Evolutionary conservation across 2,329 filamentous ascomycete species (phyloP), one percentile per base, ranked within the genome.

Genomic region (Pseudocercospora vitis): DNA sequence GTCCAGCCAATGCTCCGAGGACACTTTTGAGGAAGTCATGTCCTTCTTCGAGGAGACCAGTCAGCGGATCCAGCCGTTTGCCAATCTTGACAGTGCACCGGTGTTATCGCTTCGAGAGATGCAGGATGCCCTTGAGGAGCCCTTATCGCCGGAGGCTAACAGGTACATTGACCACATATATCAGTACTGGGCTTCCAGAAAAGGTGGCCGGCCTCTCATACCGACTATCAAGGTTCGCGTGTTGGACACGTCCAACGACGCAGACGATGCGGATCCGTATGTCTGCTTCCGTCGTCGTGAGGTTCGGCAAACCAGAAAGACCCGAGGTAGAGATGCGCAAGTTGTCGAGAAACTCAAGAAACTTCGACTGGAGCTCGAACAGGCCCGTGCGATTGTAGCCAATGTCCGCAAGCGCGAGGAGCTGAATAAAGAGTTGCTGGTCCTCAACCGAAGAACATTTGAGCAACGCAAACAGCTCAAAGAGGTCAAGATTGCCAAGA

Each of bases 211-310:
- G 63, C 76, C 86, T 4, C 76, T 97, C 57, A 87, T 91, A 67
- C 84, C 90, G 6, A 80, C 78, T 18, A 83, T 97, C 70, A 96
- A 96, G 76, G 65, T 69, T n/a, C 59, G 66, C 11, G 58, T 69
- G 19, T 94, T 96, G 62, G 94, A 99, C 76, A 95, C 86, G 42
- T 90, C 94, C 59, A 88, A 90, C 69, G 92, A 97, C 61, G 95
- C 87, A 57, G 94, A 99, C 71, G 94, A 99, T 70, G 84, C 89
- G 65, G 94, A 99, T 73, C 94, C 94, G 45, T 99, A 96, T 74
- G 91, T 99, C 66, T 99, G 94, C 74, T 99, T 99, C 82, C 85
- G 94, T 69, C 85, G 94, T 64, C 88, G 94, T 60, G 94, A 99
- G 73, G 89, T 95, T 42, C 87, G 94, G 53, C 90, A 95, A 71